Percentiles rank a stretch among this genome's conserved stretches.
phyloP scores from a whole-genome alignment of 169 alveolate species.

The Plasmodium chabaudi region DNA sequence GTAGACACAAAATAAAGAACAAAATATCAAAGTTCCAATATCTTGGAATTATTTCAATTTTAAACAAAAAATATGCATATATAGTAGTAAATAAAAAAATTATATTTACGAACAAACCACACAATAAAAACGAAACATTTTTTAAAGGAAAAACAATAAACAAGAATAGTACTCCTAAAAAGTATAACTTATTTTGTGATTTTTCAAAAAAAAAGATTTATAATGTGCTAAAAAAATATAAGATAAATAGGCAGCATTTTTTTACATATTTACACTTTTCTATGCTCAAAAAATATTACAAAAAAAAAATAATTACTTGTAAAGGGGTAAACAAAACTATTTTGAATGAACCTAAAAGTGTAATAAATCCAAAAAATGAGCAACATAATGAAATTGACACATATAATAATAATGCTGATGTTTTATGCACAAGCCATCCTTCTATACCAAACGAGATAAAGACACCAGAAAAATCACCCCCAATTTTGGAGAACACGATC shows the following conservation, averaged over 20 bases:
- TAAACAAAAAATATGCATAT: conserved; percentile 29
- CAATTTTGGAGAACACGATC: too few species aligned
- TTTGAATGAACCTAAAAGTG: background rate
- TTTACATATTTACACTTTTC: conserved; percentile 28
- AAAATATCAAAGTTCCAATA: conserved; percentile 21
- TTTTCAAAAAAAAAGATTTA: conserved; percentile 3
- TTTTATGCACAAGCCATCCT: too few species aligned
- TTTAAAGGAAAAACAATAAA: conserved; percentile 26
- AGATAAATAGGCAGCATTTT: conserved; percentile 21
- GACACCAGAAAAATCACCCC: too few species aligned
- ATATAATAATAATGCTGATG: background rate
- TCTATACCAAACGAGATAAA: too few species aligned
- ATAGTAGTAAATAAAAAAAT: conserved; percentile 30
- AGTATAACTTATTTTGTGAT: conserved; percentile 9
- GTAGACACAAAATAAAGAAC: conserved; percentile 21
- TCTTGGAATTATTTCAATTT: conserved; percentile 36
- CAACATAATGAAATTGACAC: conserved; percentile 6
- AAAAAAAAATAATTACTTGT: background rate
- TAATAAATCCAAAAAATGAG: background rate
- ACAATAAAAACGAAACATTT: conserved; percentile 34
- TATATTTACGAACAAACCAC: conserved; percentile 28
- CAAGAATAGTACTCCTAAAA: background rate
- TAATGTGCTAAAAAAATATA: background rate
- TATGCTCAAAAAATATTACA: conserved; percentile 25
- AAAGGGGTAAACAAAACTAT: background rate